These are phyloP conservation scores for Thielaviopsis punctulata DNA, from an alignment of 2,329 filamentous ascomycete species.

Conservation along the genomic window DNA sequence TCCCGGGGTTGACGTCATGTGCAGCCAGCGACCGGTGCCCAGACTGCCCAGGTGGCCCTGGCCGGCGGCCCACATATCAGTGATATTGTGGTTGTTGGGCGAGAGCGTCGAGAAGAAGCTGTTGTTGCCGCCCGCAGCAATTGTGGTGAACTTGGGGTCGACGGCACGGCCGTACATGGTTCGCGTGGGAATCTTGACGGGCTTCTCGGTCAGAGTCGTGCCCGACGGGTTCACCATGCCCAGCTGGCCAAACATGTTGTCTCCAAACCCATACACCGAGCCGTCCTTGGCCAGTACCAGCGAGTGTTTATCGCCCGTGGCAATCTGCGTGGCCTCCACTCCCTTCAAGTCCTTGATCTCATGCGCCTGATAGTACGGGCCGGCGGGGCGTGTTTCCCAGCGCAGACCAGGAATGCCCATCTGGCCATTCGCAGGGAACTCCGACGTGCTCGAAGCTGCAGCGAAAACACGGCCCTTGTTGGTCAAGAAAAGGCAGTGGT, in stretches of 20 bases:
- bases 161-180: conserved; percentile 7
- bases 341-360: conserved; percentile 56
- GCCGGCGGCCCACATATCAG: conserved; percentile 76
- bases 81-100: conserved; percentile 31
- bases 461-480: conserved; percentile 75
- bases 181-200: neutral
- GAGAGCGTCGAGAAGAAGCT: conserved; percentile 63
- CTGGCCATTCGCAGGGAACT: conserved; percentile 70
- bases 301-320: conserved; percentile 75
- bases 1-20: conserved; percentile 57
- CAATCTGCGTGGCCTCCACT: conserved; percentile 56
- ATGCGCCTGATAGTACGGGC: conserved; percentile 66
- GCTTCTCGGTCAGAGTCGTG: conserved; percentile 2
- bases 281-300: conserved; percentile 60
- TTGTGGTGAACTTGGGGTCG: conserved; percentile 15
- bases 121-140: conserved; percentile 74
- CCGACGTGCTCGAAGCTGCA: conserved; percentile 60
- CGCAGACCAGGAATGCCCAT: conserved; percentile 70
- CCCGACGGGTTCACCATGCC: conserved; percentile 64
- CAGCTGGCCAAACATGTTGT: conserved; percentile 81
- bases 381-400: conserved; percentile 60
- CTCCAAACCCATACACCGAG: conserved; percentile 70
- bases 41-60: conserved; percentile 70
- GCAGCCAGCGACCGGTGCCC: conserved; percentile 78
- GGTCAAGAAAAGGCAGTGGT: conserved; percentile 76